Percentiles rank a stretch among this genome's conserved stretches.
phyloP scores from a whole-genome alignment of 1,284 basidiomycete species.

The Phenoliferia sp. region DNA sequence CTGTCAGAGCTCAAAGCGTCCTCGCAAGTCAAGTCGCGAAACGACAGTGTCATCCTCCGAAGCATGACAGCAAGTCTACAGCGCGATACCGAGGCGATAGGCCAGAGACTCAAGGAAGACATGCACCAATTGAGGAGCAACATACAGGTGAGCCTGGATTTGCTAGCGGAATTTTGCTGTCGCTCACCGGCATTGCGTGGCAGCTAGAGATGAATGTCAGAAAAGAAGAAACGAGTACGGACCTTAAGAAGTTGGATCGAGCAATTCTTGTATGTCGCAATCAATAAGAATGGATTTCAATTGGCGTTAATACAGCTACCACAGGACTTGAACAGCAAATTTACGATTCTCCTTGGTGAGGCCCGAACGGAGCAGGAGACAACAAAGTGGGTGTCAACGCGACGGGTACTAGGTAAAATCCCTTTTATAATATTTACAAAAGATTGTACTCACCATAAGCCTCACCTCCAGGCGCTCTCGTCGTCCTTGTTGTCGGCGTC shows the following conservation, averaged over 20 bases:
- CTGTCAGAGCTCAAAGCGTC: conserved; percentile 86
- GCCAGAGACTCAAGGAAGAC: conserved; percentile 92
- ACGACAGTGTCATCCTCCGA: conserved; percentile 75
- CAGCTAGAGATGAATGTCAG: conserved; percentile 94
- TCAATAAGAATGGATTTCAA: not conserved
- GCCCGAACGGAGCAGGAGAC: conserved; percentile 51
- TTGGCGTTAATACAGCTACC: not conserved
- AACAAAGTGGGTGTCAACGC: conserved; percentile 36
- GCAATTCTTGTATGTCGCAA: conserved; percentile 67
- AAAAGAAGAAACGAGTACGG: conserved; percentile 86
- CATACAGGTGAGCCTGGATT: conserved; percentile 45
- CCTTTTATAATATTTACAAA: too few relatives aligned
- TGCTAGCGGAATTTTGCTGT: too few relatives aligned
- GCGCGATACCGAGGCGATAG: conserved; percentile 79
- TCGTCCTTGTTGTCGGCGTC: not conserved
- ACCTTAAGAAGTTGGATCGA: conserved; percentile 81
- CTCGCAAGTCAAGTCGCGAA: conserved; percentile 73
- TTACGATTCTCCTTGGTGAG: conserved; percentile 76
- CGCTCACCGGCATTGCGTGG: conserved; percentile 45
- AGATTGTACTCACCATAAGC: not conserved
- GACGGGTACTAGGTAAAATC: not conserved
- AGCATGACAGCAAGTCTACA: conserved; percentile 70
- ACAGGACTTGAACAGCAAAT: conserved; percentile 80
- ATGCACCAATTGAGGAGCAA: conserved; percentile 85
- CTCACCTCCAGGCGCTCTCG: not conserved